These are phyloP conservation scores for Ogataea corticis DNA, from an alignment of 805 yeast species.

Conservation along the genomic window DNA sequence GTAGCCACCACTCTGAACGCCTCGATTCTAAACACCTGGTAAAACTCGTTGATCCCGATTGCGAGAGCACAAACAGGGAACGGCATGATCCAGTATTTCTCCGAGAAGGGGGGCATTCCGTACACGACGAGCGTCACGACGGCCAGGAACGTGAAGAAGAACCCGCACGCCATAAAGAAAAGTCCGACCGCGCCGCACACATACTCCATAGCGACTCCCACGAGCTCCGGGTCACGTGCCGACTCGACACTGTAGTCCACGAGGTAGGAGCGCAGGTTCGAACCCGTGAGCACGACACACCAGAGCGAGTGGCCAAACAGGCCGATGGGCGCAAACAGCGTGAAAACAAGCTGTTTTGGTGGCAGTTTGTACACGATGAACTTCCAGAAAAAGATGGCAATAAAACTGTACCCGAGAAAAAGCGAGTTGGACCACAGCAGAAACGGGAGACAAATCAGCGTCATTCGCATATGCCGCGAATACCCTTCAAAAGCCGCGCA, in stretches of 20 bases:
- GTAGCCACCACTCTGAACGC: slow-evolving; percentile 63
- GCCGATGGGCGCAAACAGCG: slow-evolving; percentile 74
- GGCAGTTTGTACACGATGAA: slow-evolving; percentile 60
- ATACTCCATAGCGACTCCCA: slow-evolving; percentile 15
- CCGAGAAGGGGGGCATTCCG: slow-evolving; percentile 39
- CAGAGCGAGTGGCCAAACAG: slow-evolving; percentile 83
- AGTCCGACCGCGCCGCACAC: slow-evolving; percentile 15
- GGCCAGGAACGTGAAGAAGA: slow-evolving; percentile 44
- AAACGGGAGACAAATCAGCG: slow-evolving; percentile 55
- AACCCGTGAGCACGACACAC: slow-evolving; percentile 49
- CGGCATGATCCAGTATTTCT: slow-evolving; percentile 76
- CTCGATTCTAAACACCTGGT: slow-evolving; percentile 41
- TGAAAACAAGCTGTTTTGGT: slow-evolving; percentile 49
- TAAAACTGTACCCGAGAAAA: slow-evolving; percentile 54
- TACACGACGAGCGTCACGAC: slow-evolving; percentile 32
- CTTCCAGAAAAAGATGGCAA: slow-evolving; percentile 60
- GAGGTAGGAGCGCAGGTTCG: slow-evolving; percentile 19
- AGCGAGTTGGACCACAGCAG: slow-evolving; percentile 75
- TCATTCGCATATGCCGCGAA: slow-evolving; percentile 40
- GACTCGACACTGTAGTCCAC: slow-evolving; percentile 9
- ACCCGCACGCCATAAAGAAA: slow-evolving; percentile 23
- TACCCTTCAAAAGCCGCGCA: slow-evolving; percentile 41
- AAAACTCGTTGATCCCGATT: slow-evolving; percentile 55
- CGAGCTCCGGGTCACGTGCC: slow-evolving; percentile 3
- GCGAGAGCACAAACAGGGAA: slow-evolving; percentile 85